phyloP scores from a whole-genome alignment of 148 eudicot genomes.

The Hydrangea macrophylla region DNA sequence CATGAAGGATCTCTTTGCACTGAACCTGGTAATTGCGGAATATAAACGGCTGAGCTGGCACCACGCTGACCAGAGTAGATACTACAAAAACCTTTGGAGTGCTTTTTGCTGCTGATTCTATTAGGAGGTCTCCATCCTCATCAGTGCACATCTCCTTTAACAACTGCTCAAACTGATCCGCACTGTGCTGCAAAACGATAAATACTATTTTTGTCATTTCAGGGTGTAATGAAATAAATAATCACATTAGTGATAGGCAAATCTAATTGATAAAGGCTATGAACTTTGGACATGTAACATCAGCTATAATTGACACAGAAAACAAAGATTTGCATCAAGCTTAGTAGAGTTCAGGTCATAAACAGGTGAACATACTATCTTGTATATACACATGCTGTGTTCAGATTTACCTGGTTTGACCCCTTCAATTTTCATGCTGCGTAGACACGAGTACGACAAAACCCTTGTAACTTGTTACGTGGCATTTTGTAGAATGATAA shows the following conservation, averaged over 20 bases:
- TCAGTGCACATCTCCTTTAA: conserved; percentile 96
- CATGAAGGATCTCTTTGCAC: background rate
- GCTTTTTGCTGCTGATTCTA: conserved; percentile 86
- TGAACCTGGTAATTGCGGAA: conserved; percentile 98
- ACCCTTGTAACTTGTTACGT: too few relatives aligned
- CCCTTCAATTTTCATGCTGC: too few relatives aligned
- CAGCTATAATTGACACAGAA: too few relatives aligned
- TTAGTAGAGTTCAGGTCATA: too few relatives aligned
- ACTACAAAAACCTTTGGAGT: conserved; percentile 93
- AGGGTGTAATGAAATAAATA: background rate
- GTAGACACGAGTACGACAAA: too few relatives aligned
- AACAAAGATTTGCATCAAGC: too few relatives aligned
- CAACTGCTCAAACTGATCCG: conserved; percentile 94
- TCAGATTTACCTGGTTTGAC: too few relatives aligned
- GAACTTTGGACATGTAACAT: too few relatives aligned
- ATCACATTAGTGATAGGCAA: background rate
- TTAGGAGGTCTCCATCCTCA: conserved; percentile 91
- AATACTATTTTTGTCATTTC: conserved; percentile 18
- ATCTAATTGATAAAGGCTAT: too few relatives aligned
- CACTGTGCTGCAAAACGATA: conserved; percentile 90
- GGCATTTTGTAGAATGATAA: too few relatives aligned
- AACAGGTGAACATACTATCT: too few relatives aligned
- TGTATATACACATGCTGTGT: too few relatives aligned
- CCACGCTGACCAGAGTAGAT: conserved; percentile 82
- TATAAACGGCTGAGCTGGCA: conserved; percentile 93